These are phyloP conservation scores for Cercophora scortea DNA, from an alignment of 495 filamentous ascomycete species.

Conservation along the genomic window DNA sequence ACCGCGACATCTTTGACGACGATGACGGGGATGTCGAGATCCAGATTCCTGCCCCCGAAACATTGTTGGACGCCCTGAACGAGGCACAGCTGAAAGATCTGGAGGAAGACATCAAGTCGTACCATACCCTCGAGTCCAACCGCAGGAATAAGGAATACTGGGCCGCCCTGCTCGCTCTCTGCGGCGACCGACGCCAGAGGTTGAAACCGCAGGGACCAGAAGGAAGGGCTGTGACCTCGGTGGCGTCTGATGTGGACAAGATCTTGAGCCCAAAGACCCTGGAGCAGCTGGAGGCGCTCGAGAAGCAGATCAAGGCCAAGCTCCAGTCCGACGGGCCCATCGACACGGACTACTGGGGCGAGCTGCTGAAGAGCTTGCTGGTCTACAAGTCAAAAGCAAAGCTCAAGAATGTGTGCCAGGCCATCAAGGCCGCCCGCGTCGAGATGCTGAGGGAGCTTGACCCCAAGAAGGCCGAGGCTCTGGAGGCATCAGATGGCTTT, in stretches of 20 bases:
- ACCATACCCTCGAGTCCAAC: slow-evolving; percentile 72
- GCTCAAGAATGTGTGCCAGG: slow-evolving; percentile 70
- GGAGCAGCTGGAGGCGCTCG: slow-evolving; percentile 74
- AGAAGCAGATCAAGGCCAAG: slow-evolving; percentile 77
- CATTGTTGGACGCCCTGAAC: slow-evolving; percentile 67
- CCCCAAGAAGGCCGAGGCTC: slow-evolving; percentile 56
- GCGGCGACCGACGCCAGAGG: slow-evolving; percentile 65
- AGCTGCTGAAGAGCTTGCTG: slow-evolving; percentile 72
- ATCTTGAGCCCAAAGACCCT: slow-evolving; percentile 80
- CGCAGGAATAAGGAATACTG: slow-evolving; percentile 77
- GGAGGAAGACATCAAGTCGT: slow-evolving; percentile 81
- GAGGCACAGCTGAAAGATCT: slow-evolving; percentile 66
- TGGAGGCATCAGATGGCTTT: slow-evolving; percentile 26
- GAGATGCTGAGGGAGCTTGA: slow-evolving; percentile 60
- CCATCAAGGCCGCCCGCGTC: slow-evolving; percentile 67
- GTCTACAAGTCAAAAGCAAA: slow-evolving; percentile 90
- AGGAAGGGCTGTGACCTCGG: slow-evolving; percentile 69
- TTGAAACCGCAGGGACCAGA: slow-evolving; percentile 52
- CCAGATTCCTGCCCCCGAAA: slow-evolving; percentile 73
- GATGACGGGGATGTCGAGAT: slow-evolving; percentile 66
- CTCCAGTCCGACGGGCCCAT: slow-evolving; percentile 82
- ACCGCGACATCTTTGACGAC: slow-evolving; percentile 71
- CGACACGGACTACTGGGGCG: slow-evolving; percentile 97
- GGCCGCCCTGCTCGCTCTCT: slow-evolving; percentile 83
- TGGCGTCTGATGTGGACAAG: slow-evolving; percentile 80